Conservation (phyloP, 352 stramenopile species). For the Pythium biforme region DNA sequence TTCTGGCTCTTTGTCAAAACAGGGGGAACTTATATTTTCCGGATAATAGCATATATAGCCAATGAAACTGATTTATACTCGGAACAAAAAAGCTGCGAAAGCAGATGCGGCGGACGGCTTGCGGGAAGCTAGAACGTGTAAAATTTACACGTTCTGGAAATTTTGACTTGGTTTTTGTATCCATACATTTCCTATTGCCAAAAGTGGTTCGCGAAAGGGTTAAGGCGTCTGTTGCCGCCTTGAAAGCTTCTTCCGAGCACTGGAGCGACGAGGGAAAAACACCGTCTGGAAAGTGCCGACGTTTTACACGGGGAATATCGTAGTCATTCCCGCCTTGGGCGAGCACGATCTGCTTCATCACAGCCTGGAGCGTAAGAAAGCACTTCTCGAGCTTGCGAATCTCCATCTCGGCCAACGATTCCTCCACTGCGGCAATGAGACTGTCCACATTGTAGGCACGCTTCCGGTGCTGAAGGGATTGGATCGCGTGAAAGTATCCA, state of each 20-base stretch:
- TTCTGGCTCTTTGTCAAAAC: too few relatives aligned
- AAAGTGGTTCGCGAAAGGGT: too few relatives aligned
- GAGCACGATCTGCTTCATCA: constrained; percentile 28
- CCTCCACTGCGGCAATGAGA: constrained; percentile 17
- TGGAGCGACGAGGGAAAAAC: background rate
- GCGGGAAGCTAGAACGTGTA: too few relatives aligned
- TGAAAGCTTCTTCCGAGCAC: background rate
- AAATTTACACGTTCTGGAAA: too few relatives aligned
- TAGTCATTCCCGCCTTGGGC: too few relatives aligned
- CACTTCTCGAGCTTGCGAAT: constrained; percentile 20
- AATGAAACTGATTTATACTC: too few relatives aligned
- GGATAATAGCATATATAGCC: too few relatives aligned
- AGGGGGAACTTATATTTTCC: too few relatives aligned
- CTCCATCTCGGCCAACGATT: constrained; percentile 20
- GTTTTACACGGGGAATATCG: background rate
- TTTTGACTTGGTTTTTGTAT: too few relatives aligned
- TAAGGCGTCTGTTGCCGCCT: background rate
- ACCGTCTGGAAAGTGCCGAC: background rate
- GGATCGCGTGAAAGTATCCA: constrained; percentile 27
- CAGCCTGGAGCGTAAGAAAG: constrained; percentile 27
- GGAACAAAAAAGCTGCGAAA: too few relatives aligned
- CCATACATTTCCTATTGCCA: background rate
- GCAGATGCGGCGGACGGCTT: too few relatives aligned
- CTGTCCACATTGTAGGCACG: background rate
- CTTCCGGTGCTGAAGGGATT: constrained; percentile 23